Conservation (phyloP, 495 filamentous ascomycete genomes). For the Neurospora terricola region DNA sequence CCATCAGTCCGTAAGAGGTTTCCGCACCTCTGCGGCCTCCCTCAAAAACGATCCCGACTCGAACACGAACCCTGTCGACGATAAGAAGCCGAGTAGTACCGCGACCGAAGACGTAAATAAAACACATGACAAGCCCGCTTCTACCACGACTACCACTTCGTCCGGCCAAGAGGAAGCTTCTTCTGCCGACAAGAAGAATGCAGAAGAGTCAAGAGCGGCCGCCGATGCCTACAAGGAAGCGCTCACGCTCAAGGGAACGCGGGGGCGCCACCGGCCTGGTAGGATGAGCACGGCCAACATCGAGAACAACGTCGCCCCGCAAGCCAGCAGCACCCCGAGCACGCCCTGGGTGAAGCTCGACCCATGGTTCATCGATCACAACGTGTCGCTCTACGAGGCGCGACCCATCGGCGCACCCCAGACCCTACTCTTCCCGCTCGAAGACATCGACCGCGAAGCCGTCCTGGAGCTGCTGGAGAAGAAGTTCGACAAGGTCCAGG, state of each 20-base stretch:
- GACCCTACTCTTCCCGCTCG: slow-evolving; percentile 7
- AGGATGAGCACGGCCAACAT: not conserved
- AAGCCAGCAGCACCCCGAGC: not conserved
- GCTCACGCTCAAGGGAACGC: not conserved
- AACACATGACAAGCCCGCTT: not conserved
- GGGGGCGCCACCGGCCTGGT: not conserved
- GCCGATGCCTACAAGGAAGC: not conserved
- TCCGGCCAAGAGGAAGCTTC: not conserved
- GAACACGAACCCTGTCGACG: not conserved
- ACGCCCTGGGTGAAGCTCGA: slow-evolving; percentile 30
- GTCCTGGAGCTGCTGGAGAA: slow-evolving; percentile 3
- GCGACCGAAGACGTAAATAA: not conserved
- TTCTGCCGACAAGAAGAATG: not conserved
- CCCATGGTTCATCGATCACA: slow-evolving; percentile 28
- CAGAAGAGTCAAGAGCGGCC: not conserved
- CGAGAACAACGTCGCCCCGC: not conserved
- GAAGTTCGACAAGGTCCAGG: slow-evolving; percentile 2
- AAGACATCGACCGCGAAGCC: slow-evolving; percentile 3
- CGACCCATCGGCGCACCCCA: slow-evolving; percentile 7
- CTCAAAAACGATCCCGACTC: slow-evolving; percentile 7
- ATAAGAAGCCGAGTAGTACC: not conserved
- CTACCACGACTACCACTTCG: not conserved
- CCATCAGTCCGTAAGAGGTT: not conserved
- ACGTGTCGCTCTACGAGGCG: slow-evolving; percentile 20
- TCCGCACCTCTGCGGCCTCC: slow-evolving; percentile 14